These are phyloP conservation scores for Suillus brevipes DNA, from an alignment of 768 basidiomycete species.

Conservation along the genomic window DNA sequence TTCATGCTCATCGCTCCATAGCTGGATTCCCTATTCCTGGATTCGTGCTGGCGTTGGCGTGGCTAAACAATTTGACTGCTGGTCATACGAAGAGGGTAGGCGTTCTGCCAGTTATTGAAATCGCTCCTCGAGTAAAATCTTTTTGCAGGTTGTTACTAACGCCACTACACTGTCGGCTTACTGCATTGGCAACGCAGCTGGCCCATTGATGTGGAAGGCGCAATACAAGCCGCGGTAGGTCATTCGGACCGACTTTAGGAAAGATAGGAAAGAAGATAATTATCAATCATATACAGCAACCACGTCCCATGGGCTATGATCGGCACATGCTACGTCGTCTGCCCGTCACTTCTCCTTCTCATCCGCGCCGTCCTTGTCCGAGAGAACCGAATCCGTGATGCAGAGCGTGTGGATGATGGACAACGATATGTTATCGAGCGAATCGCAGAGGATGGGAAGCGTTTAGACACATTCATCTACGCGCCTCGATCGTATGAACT, in stretches of 20 bases:
- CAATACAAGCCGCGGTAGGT: background rate
- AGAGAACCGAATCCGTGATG: background rate
- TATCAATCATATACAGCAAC: background rate
- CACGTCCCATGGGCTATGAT: background rate
- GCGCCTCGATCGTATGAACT: too few species aligned
- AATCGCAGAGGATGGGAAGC: background rate
- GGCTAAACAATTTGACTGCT: background rate
- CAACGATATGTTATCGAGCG: background rate
- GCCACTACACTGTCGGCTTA: background rate
- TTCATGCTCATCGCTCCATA: background rate
- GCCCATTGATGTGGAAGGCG: background rate
- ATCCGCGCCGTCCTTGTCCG: background rate
- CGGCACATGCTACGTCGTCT: background rate
- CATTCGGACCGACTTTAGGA: background rate
- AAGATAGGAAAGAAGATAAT: background rate
- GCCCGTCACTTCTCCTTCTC: background rate
- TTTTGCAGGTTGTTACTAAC: background rate
- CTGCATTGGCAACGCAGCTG: background rate
- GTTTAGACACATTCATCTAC: too few species aligned
- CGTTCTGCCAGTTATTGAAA: background rate
- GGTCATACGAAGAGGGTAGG: background rate
- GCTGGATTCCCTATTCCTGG: constrained; percentile 20
- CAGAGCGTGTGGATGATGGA: background rate
- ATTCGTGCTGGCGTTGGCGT: background rate
- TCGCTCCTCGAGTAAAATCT: background rate